These are phyloP conservation scores for Primulina huaijiensis DNA, from an alignment of 257 asterid genomes.

Conservation along the genomic window DNA sequence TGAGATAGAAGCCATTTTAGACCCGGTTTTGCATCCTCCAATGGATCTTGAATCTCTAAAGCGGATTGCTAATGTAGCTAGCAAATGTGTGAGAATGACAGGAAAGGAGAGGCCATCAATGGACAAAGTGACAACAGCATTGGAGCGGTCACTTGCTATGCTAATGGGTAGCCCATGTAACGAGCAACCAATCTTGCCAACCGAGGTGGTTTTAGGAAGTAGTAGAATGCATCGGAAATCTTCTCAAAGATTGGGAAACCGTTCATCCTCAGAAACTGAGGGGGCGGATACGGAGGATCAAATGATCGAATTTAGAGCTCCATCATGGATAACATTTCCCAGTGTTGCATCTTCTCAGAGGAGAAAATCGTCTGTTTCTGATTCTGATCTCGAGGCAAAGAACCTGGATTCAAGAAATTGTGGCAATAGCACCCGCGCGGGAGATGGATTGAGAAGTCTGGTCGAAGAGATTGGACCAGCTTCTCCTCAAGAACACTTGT, in stretches of 20 bases:
- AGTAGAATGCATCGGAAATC: constrained; percentile 85
- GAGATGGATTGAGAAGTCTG: constrained; percentile 62
- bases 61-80: constrained; percentile 70
- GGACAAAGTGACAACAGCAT: constrained; percentile 77
- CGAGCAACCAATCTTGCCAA: constrained; percentile 88
- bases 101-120: no score
- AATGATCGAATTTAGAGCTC: constrained; percentile 73
- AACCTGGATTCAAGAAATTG: constrained; percentile 41
- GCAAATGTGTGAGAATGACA: constrained; percentile 59
- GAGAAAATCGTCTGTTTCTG: constrained; percentile 73
- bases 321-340: constrained; percentile 90
- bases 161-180: constrained; percentile 84
- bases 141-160: constrained; percentile 77
- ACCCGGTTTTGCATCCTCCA: constrained; percentile 33
- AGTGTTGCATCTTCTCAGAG: constrained; percentile 92
- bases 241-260: constrained; percentile 61
- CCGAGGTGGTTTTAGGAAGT: constrained; percentile 86
- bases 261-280: constrained; percentile 71
- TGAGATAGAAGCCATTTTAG: constrained; percentile 32
- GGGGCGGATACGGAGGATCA: constrained; percentile 68
- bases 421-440: constrained; percentile 38
- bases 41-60: constrained; percentile 11
- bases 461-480: constrained; percentile 93
- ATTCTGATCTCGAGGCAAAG: constrained; percentile 68
- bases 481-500: constrained; percentile 80